Evolutionary conservation across 768 basidiomycete genomes (phyloP).

Genomic region (Cystofilobasidium ferigula): DNA sequence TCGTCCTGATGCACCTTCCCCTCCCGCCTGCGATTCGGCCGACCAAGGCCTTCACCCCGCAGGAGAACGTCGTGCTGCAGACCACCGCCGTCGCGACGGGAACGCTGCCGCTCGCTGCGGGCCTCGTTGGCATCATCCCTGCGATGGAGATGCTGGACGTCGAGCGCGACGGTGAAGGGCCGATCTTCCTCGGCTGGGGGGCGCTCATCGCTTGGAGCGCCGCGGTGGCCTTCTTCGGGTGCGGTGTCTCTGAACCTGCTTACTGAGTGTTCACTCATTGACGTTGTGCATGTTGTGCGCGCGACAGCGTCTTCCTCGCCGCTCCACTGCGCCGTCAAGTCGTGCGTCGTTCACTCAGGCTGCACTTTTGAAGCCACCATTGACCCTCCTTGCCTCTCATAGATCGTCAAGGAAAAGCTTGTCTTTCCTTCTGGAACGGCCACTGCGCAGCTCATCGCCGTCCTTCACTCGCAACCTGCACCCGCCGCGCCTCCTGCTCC

Average conservation of each 20-base stretch:
- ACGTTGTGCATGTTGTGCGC: conserved; percentile 18
- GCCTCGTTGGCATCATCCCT: conserved; percentile 86
- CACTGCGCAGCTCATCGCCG: conserved; percentile 86
- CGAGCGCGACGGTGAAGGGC: conserved; percentile 61
- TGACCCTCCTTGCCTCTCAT: background rate
- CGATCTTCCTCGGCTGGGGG: conserved; percentile 63
- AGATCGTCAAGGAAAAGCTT: conserved; percentile 91
- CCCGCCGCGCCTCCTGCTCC: conserved; percentile 46
- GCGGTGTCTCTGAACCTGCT: conserved; percentile 18
- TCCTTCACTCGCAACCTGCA: conserved; percentile 61
- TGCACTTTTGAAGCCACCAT: background rate
- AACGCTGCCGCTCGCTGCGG: conserved; percentile 41
- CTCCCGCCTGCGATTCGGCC: conserved; percentile 35
- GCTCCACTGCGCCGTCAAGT: conserved; percentile 91
- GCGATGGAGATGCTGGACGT: conserved; percentile 69
- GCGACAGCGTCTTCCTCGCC: conserved; percentile 74
- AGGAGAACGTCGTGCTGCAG: conserved; percentile 87
- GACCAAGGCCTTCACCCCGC: conserved; percentile 58
- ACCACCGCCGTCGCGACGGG: conserved; percentile 94
- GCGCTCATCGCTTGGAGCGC: conserved; percentile 74
- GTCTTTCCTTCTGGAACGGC: conserved; percentile 92
- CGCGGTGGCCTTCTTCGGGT: conserved; percentile 90
- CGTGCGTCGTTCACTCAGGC: conserved; percentile 42
- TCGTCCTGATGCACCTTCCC: conserved; percentile 34
- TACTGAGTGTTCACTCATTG: background rate